A percentile compares a stretch with the other conserved stretches of the same genome.
phyloP scores from a whole-genome alignment of 2,329 filamentous ascomycete species.

The Colletotrichum gigasporum region DNA sequence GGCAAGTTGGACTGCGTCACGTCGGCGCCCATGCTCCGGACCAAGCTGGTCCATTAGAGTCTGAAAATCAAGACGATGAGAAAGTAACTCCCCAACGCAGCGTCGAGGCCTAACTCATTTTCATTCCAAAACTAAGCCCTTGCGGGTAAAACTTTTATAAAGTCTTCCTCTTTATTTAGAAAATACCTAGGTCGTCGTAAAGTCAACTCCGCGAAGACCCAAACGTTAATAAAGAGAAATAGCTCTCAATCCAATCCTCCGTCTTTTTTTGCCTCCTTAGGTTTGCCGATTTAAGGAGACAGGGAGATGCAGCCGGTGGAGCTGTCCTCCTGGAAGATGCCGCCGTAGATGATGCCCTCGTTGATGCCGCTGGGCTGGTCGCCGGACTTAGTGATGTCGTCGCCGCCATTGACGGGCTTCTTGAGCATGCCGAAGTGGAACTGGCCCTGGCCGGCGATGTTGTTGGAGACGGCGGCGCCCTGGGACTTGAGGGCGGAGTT shows the following conservation, averaged over 20 bases:
- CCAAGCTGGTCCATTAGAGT: background rate
- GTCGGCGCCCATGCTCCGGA: background rate
- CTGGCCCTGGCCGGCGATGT: constrained; percentile 66
- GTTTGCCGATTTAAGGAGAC: constrained; percentile 9
- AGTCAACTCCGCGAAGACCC: constrained; percentile 3
- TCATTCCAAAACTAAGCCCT: no score
- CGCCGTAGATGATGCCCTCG: constrained; percentile 62
- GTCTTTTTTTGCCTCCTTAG: no score
- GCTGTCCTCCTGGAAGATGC: constrained; percentile 63
- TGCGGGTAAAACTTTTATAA: background rate
- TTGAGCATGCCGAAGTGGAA: constrained; percentile 71
- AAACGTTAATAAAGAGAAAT: constrained; percentile 3
- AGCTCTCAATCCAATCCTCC: background rate
- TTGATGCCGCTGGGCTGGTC: constrained; percentile 58
- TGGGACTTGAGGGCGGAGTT: constrained; percentile 54
- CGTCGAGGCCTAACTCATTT: background rate
- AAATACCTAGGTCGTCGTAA: background rate
- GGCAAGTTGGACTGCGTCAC: background rate
- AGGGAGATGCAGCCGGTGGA: constrained; percentile 30
- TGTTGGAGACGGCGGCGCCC: constrained; percentile 56
- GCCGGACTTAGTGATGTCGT: constrained; percentile 57
- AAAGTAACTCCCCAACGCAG: background rate
- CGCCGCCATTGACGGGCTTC: constrained; percentile 60
- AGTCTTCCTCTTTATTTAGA: constrained; percentile 3
- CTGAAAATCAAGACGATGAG: background rate